Evolutionary conservation across 345 rosid genomes (phyloP).

Genomic region (Eucalyptus regnans): DNA sequence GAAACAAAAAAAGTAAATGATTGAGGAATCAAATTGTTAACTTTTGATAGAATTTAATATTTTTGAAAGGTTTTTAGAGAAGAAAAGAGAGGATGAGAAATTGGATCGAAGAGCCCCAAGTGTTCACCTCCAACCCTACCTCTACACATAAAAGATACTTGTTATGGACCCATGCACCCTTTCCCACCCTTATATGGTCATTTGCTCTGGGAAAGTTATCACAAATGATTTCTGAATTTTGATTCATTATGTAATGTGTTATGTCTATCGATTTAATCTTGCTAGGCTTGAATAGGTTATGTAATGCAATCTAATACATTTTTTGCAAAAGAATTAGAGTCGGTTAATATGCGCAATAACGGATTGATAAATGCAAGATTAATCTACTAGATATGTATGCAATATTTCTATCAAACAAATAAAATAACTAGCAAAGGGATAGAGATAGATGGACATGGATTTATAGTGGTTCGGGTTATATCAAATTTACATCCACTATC

Average conservation of each 20-base stretch:
- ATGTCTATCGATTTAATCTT: fast-evolving
- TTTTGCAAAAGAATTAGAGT: not conserved
- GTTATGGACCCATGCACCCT: not conserved
- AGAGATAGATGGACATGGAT: not conserved
- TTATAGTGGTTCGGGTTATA: too few species aligned
- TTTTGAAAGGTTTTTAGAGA: not conserved
- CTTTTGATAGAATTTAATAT: not conserved
- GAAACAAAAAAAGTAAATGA: not conserved
- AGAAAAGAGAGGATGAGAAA: not conserved
- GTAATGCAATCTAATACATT: too few species aligned
- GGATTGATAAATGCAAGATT: too few species aligned
- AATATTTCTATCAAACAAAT: not conserved
- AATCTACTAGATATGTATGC: not conserved
- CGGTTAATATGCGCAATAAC: too few species aligned
- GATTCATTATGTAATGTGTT: not conserved
- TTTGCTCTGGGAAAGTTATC: not conserved
- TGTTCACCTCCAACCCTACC: not conserved
- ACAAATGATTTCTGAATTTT: not conserved
- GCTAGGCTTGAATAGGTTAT: not conserved
- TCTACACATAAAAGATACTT: not conserved
- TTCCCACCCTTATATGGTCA: not conserved
- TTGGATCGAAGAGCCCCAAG: not conserved
- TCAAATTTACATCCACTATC: fast-evolving
- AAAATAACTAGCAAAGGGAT: not conserved
- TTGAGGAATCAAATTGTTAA: not conserved